A percentile compares a stretch with the other conserved stretches of the same genome.
phyloP scores from a whole-genome alignment of 2,329 filamentous ascomycete genomes.

The Lachnellula suecica region DNA sequence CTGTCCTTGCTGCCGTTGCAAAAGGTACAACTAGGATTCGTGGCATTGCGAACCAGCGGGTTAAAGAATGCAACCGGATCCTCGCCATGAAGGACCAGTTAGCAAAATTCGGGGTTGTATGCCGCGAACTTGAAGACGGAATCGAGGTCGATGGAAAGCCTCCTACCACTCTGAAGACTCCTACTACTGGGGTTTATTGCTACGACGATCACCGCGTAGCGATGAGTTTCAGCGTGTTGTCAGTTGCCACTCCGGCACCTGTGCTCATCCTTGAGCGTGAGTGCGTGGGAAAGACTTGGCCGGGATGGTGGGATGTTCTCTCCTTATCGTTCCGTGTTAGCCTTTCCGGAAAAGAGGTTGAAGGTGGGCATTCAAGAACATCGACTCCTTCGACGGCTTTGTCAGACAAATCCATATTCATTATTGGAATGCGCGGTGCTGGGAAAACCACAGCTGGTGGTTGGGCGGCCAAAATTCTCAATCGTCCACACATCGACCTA shows the following conservation, averaged over 20 bases:
- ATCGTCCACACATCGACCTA: conserved; percentile 79
- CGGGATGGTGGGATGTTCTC: conserved; percentile 95
- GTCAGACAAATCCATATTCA: conserved; percentile 72
- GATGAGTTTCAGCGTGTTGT: conserved; percentile 95
- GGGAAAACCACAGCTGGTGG: conserved; percentile 92
- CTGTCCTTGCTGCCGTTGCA: conserved; percentile 87
- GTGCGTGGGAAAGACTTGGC: conserved; percentile 97
- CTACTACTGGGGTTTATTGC: conserved; percentile 74
- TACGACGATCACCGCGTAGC: conserved; percentile 98
- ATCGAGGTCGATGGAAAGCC: conserved; percentile 67
- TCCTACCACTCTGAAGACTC: conserved; percentile 48
- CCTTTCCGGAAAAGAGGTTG: conserved; percentile 67
- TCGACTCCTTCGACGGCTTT: conserved; percentile 38
- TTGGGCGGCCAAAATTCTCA: conserved; percentile 77
- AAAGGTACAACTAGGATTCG: conserved; percentile 81
- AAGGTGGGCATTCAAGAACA: conserved; percentile 36
- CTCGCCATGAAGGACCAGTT: conserved; percentile 93
- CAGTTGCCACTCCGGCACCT: conserved; percentile 67
- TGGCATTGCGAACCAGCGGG: conserved; percentile 95
- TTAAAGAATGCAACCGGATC: conserved; percentile 98
- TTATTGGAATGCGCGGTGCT: conserved; percentile 96
- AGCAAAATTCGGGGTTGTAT: conserved; percentile 86
- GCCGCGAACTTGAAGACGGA: conserved; percentile 89
- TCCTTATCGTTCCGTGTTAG: conserved; percentile 73
- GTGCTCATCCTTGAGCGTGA: conserved; percentile 85